phyloP scores from a whole-genome alignment of 2,329 filamentous ascomycete genomes.

The Colletotrichum agaves region DNA sequence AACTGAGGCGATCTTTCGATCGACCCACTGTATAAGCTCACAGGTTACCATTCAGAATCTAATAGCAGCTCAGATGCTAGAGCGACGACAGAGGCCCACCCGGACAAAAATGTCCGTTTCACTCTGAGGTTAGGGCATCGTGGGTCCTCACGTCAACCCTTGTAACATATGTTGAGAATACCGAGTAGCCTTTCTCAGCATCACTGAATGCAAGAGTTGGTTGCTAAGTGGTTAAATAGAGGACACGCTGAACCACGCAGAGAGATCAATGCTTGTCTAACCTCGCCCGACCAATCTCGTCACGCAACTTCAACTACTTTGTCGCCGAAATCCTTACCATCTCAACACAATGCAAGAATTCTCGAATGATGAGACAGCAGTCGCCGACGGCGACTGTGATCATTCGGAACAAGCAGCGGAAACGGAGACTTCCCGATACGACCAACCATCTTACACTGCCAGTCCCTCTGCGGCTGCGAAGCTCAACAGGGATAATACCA shows the following conservation, averaged over 20 bases:
- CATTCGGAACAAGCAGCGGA: background rate
- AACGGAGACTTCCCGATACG: background rate
- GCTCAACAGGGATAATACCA: background rate
- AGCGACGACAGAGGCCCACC: background rate
- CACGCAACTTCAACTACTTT: background rate
- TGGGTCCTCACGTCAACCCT: slow-evolving; percentile 6
- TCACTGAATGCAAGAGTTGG: background rate
- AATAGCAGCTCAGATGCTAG: background rate
- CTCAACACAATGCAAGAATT: background rate
- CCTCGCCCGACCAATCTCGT: background rate
- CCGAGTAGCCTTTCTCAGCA: slow-evolving; percentile 9
- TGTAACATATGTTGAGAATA: background rate
- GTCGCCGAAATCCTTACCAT: too few species aligned
- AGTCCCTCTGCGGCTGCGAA: background rate
- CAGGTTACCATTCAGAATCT: background rate
- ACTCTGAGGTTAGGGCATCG: background rate
- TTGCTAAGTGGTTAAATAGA: background rate
- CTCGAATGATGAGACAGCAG: background rate
- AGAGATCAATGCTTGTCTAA: too few species aligned
- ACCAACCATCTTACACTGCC: too few species aligned
- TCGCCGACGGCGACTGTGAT: background rate
- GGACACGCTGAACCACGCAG: background rate
- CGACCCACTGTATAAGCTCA: slow-evolving; percentile 17
- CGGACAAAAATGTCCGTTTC: slow-evolving; percentile 20
- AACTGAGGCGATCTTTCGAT: background rate